Evolutionary conservation across 108 stramenopile species (phyloP).

Genomic region (Conticribra weissflogii): DNA sequence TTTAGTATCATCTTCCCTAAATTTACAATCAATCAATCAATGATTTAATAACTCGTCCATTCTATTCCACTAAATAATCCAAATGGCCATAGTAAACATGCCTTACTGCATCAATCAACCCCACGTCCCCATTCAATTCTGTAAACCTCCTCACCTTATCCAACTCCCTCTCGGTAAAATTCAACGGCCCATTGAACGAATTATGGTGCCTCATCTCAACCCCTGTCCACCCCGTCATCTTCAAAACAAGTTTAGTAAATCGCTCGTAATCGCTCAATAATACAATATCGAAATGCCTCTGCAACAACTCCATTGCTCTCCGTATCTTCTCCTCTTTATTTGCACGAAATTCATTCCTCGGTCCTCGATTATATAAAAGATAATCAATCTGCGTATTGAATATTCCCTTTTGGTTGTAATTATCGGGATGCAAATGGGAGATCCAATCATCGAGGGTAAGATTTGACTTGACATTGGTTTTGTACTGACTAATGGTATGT

Average conservation of each 20-base stretch:
- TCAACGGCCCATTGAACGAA: constrained; percentile 37
- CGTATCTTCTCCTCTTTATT: constrained; percentile 40
- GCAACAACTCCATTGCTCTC: constrained; percentile 30
- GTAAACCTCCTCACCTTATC: constrained; percentile 39
- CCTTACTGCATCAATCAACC: constrained; percentile 52
- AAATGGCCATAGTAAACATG: constrained; percentile 48
- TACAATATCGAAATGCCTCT: constrained; percentile 42
- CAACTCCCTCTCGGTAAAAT: constrained; percentile 42
- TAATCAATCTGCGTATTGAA: constrained; percentile 52
- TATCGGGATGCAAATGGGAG: constrained; percentile 32
- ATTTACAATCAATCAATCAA: too few relatives aligned
- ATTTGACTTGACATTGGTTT: constrained; percentile 26
- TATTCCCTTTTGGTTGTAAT: constrained; percentile 18
- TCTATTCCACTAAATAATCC: constrained; percentile 28
- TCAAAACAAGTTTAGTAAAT: constrained; percentile 23
- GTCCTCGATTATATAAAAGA: constrained; percentile 38
- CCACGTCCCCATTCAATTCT: constrained; percentile 49
- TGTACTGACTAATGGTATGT: constrained; percentile 40
- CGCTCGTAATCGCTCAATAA: constrained; percentile 29
- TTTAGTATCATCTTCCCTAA: too few relatives aligned
- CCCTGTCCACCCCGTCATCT: constrained; percentile 25
- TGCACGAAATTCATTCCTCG: constrained; percentile 37
- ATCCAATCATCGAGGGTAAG: constrained; percentile 21
- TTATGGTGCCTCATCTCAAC: constrained; percentile 22
- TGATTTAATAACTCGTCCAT: too few relatives aligned